Evolutionary conservation across 2,329 filamentous ascomycete species (phyloP), one percentile per base, ranked within the genome.

Genomic region (Alternaria sp.): DNA sequence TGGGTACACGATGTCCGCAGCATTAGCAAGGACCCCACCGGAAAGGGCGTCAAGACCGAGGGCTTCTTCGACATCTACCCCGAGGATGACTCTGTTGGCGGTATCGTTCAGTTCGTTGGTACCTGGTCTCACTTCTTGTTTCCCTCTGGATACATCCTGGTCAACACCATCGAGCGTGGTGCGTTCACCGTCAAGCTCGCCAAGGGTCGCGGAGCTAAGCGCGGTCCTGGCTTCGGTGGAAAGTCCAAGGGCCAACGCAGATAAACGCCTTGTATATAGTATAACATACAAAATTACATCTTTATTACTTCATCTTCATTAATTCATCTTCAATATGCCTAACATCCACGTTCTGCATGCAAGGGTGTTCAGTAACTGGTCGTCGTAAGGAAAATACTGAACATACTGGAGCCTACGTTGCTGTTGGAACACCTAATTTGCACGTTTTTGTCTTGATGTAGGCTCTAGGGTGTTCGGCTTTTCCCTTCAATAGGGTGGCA

Each of bases 51-150:
- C 49, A 75, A 74, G 21, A 79, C 82, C 62, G 77, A 82, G 41
- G 81, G 72, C 14, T 82, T 79, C 72, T 82, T 82, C 59, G 80
- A 82, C 61, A 73, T 81, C 37, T 80, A 82, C 64, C 81, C 80
- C 10, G 80, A 82, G 61, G 80, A 82, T 57, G 80, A 82, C 58
- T 66, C 73, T 25, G 55, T 67, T 5, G 72, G 71, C 20, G 81
- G 82, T n/a, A 68, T 67, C 5, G 63, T 81, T 9, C 69, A 78
- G 18, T 83, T 81, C 58, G 78, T 81, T n/a, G 81, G 81, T 10
- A 79, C 78, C 2, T 83, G 81, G 81, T 78, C 73, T 14, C 82
- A 82, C 60, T 78, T 74, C 33, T 53, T 73, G n/a, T 80, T 75
- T 55, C 74, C 74, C 2, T 77, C 73, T 25, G 78, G 78, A 3